Evolutionary conservation across 345 rosid species (phyloP), one percentile per base, ranked within the genome.

Genomic region (Gossypium sturtianum): DNA sequence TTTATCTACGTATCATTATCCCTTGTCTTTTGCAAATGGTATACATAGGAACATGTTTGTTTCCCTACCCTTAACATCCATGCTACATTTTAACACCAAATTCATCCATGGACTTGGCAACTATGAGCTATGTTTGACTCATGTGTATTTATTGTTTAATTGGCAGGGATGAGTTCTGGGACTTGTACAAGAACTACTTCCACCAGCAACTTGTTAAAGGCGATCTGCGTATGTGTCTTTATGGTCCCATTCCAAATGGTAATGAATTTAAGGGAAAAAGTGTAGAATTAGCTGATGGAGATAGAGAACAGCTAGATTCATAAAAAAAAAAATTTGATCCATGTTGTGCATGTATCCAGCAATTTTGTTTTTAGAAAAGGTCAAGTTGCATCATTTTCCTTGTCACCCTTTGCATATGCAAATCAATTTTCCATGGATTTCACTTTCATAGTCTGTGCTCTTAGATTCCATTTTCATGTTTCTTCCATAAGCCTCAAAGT

Each of bases 161-260:
- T 77, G 82, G 77, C 91, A 94, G 97, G 79, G 93, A 90, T 43
- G 94, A 92, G 66, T 90, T 92, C 75, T 94, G 97, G 98, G 93
- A 94, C 68, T 73, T 94, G 87, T 92, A 92, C 60, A 89, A 83
- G 82, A 89, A 67, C 62, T 89, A 85, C 85, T 86, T 92, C 66
- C 93, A 94, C 80, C 87, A 69, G 41, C 84, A 79, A 51, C 68
- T 92, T 10, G 38, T 88, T 25, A 83, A 87, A 74, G 89, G 93
- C 19, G 79, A 74, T 67, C 74, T 92, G 20, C 87, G 79, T 2
- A 81, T 92, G 25, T 89, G 95, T 83, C 86, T 90, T 7, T 90
- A 85, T 61, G 97, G 98, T 76, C 90, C 89, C 0, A 79, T 79
- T 54, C 85, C 81, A 66, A 47, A 71, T 19, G 80, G 76, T 34